phyloP scores from a whole-genome alignment of 163 green algal species.

The Chloroidium sp. region DNA sequence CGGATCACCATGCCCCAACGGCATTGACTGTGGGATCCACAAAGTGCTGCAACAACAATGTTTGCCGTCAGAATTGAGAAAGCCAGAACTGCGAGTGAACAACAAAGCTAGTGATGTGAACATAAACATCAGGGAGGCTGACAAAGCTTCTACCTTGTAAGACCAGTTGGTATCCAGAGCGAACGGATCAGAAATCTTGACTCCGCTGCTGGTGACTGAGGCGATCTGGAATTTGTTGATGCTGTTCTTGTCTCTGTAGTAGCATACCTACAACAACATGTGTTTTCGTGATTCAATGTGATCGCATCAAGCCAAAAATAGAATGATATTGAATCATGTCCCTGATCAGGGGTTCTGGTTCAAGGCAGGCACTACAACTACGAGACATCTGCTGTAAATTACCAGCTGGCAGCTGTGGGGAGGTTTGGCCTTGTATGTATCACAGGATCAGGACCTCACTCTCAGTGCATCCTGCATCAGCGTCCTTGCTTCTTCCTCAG shows the following conservation, averaged over 20 bases:
- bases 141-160: slow-evolving; percentile 47
- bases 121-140: neutral
- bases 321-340: neutral
- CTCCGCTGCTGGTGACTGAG: slow-evolving; percentile 60
- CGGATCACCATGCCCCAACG: slow-evolving; percentile 8
- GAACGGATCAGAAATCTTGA: slow-evolving; percentile 84
- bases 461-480: slow-evolving; percentile 82
- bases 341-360: neutral
- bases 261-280: slow-evolving; percentile 63
- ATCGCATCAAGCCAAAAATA: neutral
- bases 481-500: slow-evolving; percentile 67
- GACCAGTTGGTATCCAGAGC: slow-evolving; percentile 83
- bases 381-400: neutral
- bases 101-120: neutral
- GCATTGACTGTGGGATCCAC: slow-evolving; percentile 34
- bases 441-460: slow-evolving; percentile 20
- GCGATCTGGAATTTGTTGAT: slow-evolving; percentile 98
- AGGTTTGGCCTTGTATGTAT: too few species aligned
- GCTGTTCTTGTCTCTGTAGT: slow-evolving; percentile 91
- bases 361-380: neutral
- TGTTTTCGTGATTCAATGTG: neutral
- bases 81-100: neutral
- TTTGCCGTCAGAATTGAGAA: neutral
- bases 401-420: too few species aligned
- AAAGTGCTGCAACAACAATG: slow-evolving; percentile 21